Percentiles rank a stretch among this genome's conserved stretches.
Evolutionary conservation across 1,284 basidiomycete species (phyloP).

Genomic region (Puccinia sorghi): DNA sequence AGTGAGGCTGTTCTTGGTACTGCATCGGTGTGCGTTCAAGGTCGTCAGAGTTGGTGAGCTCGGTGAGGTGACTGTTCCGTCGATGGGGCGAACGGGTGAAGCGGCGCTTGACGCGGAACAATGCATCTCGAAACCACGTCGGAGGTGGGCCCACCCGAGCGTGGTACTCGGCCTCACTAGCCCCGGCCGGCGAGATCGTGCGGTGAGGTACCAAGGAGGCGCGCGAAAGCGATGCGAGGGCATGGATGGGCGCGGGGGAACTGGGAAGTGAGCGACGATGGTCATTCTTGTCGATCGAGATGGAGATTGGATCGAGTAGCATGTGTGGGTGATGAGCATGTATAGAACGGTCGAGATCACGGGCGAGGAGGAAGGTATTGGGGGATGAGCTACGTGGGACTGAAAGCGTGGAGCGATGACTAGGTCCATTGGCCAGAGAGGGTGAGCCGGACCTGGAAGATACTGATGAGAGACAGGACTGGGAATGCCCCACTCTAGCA

Average conservation of each 20-base stretch:
- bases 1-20: background rate
- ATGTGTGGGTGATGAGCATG: constrained; percentile 44
- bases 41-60: constrained; percentile 21
- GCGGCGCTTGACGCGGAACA: constrained; percentile 21
- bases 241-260: constrained; percentile 34
- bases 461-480: constrained; percentile 14
- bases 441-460: constrained; percentile 26
- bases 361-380: background rate
- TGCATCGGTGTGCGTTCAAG: background rate
- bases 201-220: constrained; percentile 11
- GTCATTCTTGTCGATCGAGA: constrained; percentile 16
- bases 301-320: constrained; percentile 16
- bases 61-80: constrained; percentile 17
- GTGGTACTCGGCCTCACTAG: constrained; percentile 10
- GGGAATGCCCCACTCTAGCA: background rate
- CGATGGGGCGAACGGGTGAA: constrained; percentile 31
- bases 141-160: background rate
- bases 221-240: constrained; percentile 20
- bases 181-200: constrained; percentile 9
- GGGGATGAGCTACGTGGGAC: constrained; percentile 21
- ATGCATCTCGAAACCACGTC: constrained; percentile 22
- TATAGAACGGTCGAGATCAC: constrained; percentile 2
- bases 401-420: constrained; percentile 2
- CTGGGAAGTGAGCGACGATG: constrained; percentile 45
- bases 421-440: background rate